Base-by-base conservation (phyloP, 306 rosid genomes). In the Glycine soja region DNA sequence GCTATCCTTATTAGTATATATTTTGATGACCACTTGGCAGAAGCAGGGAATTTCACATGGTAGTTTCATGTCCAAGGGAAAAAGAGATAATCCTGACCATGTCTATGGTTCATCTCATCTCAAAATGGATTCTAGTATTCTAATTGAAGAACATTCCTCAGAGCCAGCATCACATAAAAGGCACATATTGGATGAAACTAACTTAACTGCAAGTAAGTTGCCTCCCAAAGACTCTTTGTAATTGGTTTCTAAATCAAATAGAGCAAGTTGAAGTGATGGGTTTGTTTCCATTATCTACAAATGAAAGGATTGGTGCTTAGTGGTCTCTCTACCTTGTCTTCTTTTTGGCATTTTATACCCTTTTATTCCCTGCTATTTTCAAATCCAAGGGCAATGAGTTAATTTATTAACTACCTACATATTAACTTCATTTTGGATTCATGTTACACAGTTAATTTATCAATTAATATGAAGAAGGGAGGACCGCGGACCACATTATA, bases 381-480 rank as follows among this genome's bases (percentile, higher is more conserved):
- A 48, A 67, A 47, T 56, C 71, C 14, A 5, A n/a, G 18, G 68
- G 40, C 42, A 32, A 53, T 57, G 45, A 16, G 48, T 64, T 56
- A 32, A 59, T 43, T 72, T 79, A 9, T 38, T 14, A 57, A 69
- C 70, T 67, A 52, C 61, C 47, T 54, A 38, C 24, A 42, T 30
- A 52, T 47, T 70, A 47, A 57, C 70, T 34, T 68, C 16, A 47
- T 67, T 79, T 14, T 53, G 76, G 19, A 68, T 84, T 72, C 76
- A 51, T 75, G 72, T 18, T 78, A 66, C 59, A 76, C 88, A 90
- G 93, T 85, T 57, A 87, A 88, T 54, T 74, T 82, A 72, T 69
- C 93, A 63, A 90, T 88, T 80, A 87, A 78, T 76, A 88, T 83
- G 89, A 88, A 84, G 82, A 95, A 93, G 86, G 99, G 98, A 86